A percentile compares a stretch with the other conserved stretches of the same genome.
Evolutionary conservation across 305 asterid genomes (phyloP).

Genomic region (Solanum chacoense): DNA sequence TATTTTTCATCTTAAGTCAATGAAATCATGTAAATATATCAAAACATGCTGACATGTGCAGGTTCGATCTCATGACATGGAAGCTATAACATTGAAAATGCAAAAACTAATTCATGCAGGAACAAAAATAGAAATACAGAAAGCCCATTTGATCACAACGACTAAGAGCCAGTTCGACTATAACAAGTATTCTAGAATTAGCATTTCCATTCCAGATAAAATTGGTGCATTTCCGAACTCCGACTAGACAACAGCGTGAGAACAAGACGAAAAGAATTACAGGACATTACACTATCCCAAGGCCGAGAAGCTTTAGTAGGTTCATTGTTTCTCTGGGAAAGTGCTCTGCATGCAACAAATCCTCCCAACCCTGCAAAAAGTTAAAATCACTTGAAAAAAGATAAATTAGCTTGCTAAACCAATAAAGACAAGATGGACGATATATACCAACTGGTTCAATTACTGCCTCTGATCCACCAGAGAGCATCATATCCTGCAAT

Average conservation of each 20-base stretch:
- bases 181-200: not conserved
- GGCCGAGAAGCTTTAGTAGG: slow-evolving; percentile 96
- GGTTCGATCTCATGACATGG: not conserved
- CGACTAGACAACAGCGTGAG: not conserved
- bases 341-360: slow-evolving; percentile 47
- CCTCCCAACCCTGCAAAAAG: slow-evolving; percentile 40
- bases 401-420: not conserved
- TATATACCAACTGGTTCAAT: slow-evolving; percentile 60
- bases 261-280: slow-evolving; percentile 2
- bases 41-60: not conserved
- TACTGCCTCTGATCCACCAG: slow-evolving; percentile 93
- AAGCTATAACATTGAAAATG: not conserved
- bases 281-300: slow-evolving; percentile 74
- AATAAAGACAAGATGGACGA: not conserved
- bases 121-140: not conserved
- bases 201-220: slow-evolving; percentile 5
- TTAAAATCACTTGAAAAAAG: slow-evolving; percentile 9
- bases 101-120: not conserved
- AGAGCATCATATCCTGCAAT: slow-evolving; percentile 93
- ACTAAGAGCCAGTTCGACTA: not conserved
- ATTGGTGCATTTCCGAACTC: not conserved
- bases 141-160: not conserved
- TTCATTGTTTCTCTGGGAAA: slow-evolving; percentile 41
- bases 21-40: not conserved
- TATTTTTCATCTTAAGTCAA: not conserved